phyloP scores from a whole-genome alignment of 768 basidiomycete species.

The Clavulina sp. region DNA sequence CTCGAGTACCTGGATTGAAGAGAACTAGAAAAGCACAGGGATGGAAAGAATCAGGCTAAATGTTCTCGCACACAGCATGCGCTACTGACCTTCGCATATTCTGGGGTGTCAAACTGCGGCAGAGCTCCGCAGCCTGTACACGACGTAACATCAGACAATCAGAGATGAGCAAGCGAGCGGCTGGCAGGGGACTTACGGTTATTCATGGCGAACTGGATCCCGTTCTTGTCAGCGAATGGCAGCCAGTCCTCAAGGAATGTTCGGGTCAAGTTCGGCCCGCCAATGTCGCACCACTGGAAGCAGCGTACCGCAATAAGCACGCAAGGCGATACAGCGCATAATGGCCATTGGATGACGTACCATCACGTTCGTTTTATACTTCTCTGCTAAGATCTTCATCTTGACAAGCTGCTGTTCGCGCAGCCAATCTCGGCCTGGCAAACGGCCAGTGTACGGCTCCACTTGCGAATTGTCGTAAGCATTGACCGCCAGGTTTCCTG shows the following conservation, averaged over 20 bases:
- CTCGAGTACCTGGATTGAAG: no score
- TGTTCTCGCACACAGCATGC: not conserved
- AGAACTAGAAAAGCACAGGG: no score
- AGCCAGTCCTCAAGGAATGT: slow-evolving; percentile 12
- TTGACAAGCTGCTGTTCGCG: slow-evolving; percentile 34
- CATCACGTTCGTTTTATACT: slow-evolving; percentile 39
- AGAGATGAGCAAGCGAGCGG: not conserved
- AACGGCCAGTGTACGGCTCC: slow-evolving; percentile 37
- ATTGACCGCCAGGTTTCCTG: slow-evolving; percentile 37
- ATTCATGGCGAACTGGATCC: slow-evolving; percentile 32
- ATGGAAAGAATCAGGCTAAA: not conserved
- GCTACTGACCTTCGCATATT: slow-evolving; percentile 23
- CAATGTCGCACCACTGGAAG: slow-evolving; percentile 39
- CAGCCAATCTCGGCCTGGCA: slow-evolving; percentile 34
- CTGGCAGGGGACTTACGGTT: slow-evolving; percentile 19
- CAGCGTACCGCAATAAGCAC: slow-evolving; percentile 10
- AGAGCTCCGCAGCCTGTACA: slow-evolving; percentile 27
- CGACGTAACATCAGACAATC: not conserved
- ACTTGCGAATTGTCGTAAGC: slow-evolving; percentile 28
- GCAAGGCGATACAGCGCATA: not conserved
- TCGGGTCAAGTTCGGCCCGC: slow-evolving; percentile 13
- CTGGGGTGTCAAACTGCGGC: slow-evolving; percentile 39
- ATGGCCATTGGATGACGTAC: slow-evolving; percentile 15
- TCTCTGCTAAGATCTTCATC: slow-evolving; percentile 31
- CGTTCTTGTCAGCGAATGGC: slow-evolving; percentile 13